Conservation (phyloP, 2,329 filamentous ascomycete genomes). For the Lasiodiplodia gonubiensis region DNA sequence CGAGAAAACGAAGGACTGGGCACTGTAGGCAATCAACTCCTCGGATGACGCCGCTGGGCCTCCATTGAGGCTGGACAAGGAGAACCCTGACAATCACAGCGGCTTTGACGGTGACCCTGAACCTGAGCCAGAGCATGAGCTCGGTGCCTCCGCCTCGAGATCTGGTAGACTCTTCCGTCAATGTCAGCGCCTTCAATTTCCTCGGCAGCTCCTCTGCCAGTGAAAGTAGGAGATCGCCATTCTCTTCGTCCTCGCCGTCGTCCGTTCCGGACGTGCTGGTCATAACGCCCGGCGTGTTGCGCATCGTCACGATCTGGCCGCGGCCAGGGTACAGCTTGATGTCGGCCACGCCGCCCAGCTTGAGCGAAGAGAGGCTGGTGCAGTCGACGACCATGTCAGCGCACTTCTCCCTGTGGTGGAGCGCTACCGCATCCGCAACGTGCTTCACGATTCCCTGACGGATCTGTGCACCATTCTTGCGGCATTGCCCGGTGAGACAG, state of each 20-base stretch:
- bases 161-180: background rate
- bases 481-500: conserved; percentile 82
- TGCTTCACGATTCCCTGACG: conserved; percentile 60
- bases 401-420: conserved; percentile 63
- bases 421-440: conserved; percentile 69
- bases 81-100: background rate
- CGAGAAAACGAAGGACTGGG: background rate
- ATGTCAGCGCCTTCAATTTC: background rate
- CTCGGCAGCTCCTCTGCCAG: background rate
- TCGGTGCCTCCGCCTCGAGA: background rate
- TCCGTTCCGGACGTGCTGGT: conserved; percentile 72
- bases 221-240: background rate
- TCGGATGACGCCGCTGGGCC: background rate
- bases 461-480: conserved; percentile 70
- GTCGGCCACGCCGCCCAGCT: conserved; percentile 83
- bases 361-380: conserved; percentile 76
- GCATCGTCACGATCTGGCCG: conserved; percentile 84
- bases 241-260: conserved; percentile 61
- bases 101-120: background rate
- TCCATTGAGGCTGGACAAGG: background rate
- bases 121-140: background rate
- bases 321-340: conserved; percentile 73
- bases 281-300: conserved; percentile 78
- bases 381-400: conserved; percentile 82
- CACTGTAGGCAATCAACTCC: background rate